These are phyloP conservation scores for Pichia phayaonensis DNA, from an alignment of 805 yeast species.

Conservation along the genomic window DNA sequence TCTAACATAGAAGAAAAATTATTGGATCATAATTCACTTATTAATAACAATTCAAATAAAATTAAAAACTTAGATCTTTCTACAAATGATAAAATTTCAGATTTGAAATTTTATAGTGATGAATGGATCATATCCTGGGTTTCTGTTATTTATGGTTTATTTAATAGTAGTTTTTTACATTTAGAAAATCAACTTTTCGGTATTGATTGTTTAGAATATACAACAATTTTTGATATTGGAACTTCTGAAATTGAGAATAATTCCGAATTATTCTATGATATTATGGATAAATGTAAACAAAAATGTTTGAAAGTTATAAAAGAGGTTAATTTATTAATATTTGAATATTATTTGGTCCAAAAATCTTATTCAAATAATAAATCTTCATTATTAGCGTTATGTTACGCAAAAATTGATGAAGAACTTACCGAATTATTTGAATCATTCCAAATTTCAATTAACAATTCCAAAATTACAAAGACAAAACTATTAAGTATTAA, in stretches of 20 bases:
- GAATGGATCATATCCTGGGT: constrained; percentile 24
- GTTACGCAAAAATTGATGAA: constrained; percentile 16
- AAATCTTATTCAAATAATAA: constrained; percentile 11
- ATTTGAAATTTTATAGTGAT: constrained; percentile 13
- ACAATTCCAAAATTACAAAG: constrained; percentile 3
- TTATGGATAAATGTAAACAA: constrained; percentile 19
- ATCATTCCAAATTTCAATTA: constrained; percentile 9
- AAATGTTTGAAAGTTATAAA: constrained; percentile 19
- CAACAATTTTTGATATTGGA: constrained; percentile 18
- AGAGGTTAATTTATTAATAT: constrained; percentile 20
- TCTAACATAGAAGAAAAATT: constrained; percentile 5
- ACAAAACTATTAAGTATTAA: constrained; percentile 13
- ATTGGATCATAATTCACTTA: constrained; percentile 1
- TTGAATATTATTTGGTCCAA: constrained; percentile 23
- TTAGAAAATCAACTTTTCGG: constrained; percentile 23
- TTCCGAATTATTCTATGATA: constrained; percentile 15
- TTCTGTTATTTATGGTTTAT: constrained; percentile 23
- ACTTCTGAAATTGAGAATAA: constrained; percentile 18
- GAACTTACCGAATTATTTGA: constrained; percentile 14
- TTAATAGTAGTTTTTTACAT: constrained; percentile 20
- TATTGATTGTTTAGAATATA: constrained; percentile 16
- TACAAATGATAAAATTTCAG: constrained; percentile 10
- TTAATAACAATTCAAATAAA: constrained; percentile 7
- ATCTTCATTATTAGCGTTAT: constrained; percentile 14
- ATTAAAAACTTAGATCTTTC: constrained; percentile 7